Base-by-base conservation (phyloP, 78 protist species). In the Protostelium mycophagum region DNA sequence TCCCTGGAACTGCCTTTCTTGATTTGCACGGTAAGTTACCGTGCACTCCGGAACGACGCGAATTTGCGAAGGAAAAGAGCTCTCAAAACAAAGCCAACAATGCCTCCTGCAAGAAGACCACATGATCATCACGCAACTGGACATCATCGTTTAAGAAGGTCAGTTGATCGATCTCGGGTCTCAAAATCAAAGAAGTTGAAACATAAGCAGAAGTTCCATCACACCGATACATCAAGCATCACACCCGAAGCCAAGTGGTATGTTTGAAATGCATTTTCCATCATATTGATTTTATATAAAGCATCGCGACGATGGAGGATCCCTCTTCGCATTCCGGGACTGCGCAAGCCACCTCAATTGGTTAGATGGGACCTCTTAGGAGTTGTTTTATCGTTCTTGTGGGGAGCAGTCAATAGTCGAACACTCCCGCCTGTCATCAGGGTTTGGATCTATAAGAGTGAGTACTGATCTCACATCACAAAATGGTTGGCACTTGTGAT, bases 321-420 rank as follows among this genome's bases (percentile, higher is more conserved):
- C 5, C 73, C 73, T 16, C 5, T 51, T 51, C 73, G 73, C 16
- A 51, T 51, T 51, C 73, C 73, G 73, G 5, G 91, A 35, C 88
- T 92, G 28, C 63, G 84, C 34, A 93, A 93, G 38, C 95, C 95
- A 36, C 95, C 95, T 35, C 95, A 93, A 38, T 31, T 93, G 35
- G 83, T 93, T n/a, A 85, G 95, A 86, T 93, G 95, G 95, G 95
- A 93, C 63, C 63, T 93, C 1, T 84, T 93, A 34, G 95, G 95
- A 28, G 95, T 93, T 1, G 83, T 88, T 28, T 83, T 90, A 86
- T 93, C 95, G 35, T 93, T 90, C 87, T 38, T 93, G 28, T 93
- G 91, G 91, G 95, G 95, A 34, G 83, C 85, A 88, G 38, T 93
- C 83, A 93, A 88, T 83, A 83, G 92, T 51, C 38, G 89, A 35